Base-by-base conservation (phyloP, 2,329 filamentous ascomycete species). In the Aspergillus spinulosporus region DNA sequence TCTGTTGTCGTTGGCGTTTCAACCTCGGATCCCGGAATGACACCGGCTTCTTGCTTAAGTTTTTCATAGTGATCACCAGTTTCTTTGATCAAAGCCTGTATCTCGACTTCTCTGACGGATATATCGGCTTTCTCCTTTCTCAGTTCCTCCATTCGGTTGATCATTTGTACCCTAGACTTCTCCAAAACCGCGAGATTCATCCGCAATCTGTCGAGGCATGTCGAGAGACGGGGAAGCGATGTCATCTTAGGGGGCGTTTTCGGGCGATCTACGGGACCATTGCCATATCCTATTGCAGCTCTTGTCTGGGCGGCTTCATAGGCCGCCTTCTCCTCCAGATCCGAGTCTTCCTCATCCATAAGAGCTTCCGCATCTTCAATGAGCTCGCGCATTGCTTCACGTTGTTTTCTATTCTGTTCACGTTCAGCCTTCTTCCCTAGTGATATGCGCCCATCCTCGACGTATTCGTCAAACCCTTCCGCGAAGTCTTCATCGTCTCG, bases 381-480 rank as follows among this genome's bases (percentile, higher is more conserved):
- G 62, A 96, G 80, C 36, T 89, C 86, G 0, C 87, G 88, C 83
- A 97, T 97, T 64, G 92, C 86, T 55, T 86, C 83, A 31, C 89
- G 84, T 31, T 89, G 84, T 44, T 82, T 82, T 52, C 80, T 81
- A 48, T 83, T 73, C 45, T 82, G 87, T 63, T 91, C 89, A 21
- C 83, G 84, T 73, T 94, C 90, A 0, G 91, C 91, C 59, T 88
- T 89, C 60, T 83, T 85, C 34, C 92, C 90, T 0, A 97, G 79
- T 1, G 89, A 84, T 7, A 97, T 84, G 5, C 85, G 84, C 6
- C 89, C 91, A 68, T 96, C 90, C 40, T 94, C 89, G 6, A 94
- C 90, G 65, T 90, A 96, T 53, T 93, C 88, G 58, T 97, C 93
- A 64, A 96, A 97, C 0, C 92, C 92, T 75, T 97, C 94, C 37